Conservation (phyloP, 2,329 filamentous ascomycete species). For the Paraconiothyrium sp. region DNA sequence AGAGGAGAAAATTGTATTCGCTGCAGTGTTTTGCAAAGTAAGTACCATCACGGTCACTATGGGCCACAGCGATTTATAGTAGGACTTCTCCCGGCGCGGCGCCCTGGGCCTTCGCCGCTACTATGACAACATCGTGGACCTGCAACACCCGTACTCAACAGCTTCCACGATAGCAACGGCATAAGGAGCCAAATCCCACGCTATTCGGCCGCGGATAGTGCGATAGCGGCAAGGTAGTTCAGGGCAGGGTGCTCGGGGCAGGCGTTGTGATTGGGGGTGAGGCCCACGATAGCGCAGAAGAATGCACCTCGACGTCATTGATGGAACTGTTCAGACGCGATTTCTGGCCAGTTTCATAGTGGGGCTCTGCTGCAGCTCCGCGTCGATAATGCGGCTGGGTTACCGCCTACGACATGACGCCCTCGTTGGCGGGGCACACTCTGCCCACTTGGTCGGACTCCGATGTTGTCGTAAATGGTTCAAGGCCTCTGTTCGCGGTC, state of each 20-base stretch:
- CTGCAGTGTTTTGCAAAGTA: conserved; percentile 2
- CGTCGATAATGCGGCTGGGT: neutral
- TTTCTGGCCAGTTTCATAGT: conserved; percentile 13
- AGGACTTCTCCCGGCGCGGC: neutral
- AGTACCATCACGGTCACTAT: neutral
- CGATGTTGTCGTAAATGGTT: neutral
- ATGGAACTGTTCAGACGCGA: conserved; percentile 5
- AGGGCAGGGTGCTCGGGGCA: conserved; percentile 12
- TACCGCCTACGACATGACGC: neutral
- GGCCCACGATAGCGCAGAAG: neutral
- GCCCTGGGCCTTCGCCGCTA: conserved; percentile 18
- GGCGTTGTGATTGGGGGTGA: conserved; percentile 21
- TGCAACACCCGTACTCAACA: conserved; percentile 5
- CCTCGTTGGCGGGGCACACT: neutral
- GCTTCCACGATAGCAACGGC: conserved; percentile 6
- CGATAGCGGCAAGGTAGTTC: conserved; percentile 4
- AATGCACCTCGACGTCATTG: conserved; percentile 26
- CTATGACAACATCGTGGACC: conserved; percentile 25
- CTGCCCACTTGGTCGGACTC: neutral
- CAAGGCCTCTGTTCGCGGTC: neutral
- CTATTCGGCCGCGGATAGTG: conserved; percentile 17
- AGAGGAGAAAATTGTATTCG: conserved; percentile 1
- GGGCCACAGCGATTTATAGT: conserved; percentile 19
- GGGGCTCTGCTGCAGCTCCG: conserved; percentile 18
- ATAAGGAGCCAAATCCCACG: conserved; percentile 4